phyloP scores from a whole-genome alignment of 768 basidiomycete genomes.

The Chalciporus pseudorubinellus region DNA sequence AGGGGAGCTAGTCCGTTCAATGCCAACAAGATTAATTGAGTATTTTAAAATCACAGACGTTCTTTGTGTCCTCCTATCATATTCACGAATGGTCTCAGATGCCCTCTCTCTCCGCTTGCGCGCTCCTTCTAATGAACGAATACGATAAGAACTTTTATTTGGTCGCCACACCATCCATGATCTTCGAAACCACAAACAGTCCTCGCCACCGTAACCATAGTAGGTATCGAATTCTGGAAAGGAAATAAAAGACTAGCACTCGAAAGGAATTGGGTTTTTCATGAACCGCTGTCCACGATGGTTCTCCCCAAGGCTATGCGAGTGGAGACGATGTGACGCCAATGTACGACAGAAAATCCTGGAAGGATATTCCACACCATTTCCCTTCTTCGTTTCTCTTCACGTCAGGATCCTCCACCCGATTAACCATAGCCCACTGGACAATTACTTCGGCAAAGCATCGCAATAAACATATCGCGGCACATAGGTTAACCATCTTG shows the following conservation, averaged over 20 bases:
- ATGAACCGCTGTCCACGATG: neutral
- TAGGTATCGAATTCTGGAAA: neutral
- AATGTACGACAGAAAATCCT: constrained; percentile 2
- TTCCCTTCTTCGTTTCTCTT: neutral
- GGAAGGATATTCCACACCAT: neutral
- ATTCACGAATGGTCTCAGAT: neutral
- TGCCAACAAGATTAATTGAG: neutral
- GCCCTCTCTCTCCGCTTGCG: neutral
- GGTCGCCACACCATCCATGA: neutral
- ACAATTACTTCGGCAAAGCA: neutral
- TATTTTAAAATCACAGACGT: neutral
- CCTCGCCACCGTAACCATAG: neutral
- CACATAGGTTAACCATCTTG: neutral
- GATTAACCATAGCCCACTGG: neutral
- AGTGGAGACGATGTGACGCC: neutral
- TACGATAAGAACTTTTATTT: neutral
- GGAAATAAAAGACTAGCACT: neutral
- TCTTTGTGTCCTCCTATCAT: neutral
- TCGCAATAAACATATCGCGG: neutral
- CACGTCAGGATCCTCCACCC: constrained; percentile 10
- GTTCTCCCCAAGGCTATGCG: neutral
- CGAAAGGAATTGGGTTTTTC: neutral
- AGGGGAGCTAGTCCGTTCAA: neutral
- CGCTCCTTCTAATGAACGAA: neutral
- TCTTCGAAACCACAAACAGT: neutral